phyloP scores from a whole-genome alignment of 371 early-diverging fungal genomes.

The Capillidium heterosporum region DNA sequence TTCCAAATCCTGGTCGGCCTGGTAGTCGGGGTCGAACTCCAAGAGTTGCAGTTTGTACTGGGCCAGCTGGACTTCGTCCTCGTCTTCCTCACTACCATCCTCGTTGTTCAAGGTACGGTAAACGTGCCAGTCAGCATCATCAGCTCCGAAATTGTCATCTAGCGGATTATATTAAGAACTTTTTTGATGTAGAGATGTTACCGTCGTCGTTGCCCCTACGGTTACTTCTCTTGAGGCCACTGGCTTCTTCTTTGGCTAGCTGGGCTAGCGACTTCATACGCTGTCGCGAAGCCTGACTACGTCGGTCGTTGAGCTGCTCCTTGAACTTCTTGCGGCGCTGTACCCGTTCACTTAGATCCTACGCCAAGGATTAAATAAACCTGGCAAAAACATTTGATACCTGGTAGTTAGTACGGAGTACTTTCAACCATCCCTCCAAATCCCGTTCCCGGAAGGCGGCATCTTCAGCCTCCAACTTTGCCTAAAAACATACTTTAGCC shows the following conservation, averaged over 20 bases:
- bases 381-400: slow-evolving; percentile 6
- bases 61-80: slow-evolving; percentile 36
- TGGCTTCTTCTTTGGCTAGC: slow-evolving; percentile 41
- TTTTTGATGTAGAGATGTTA: slow-evolving; percentile 12
- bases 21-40: slow-evolving; percentile 52
- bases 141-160: slow-evolving; percentile 84
- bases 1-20: slow-evolving; percentile 22
- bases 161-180: neutral
- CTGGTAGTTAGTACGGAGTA: slow-evolving; percentile 38
- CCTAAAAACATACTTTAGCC: slow-evolving; percentile 13
- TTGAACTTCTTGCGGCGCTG: slow-evolving; percentile 38
- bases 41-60: slow-evolving; percentile 49
- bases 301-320: slow-evolving; percentile 61
- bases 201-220: slow-evolving; percentile 34
- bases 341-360: slow-evolving; percentile 37
- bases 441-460: slow-evolving; percentile 46
- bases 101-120: slow-evolving; percentile 64
- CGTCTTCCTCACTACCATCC: slow-evolving; percentile 72
- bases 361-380: neutral
- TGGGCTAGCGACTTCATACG: slow-evolving; percentile 73
- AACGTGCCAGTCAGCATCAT: slow-evolving; percentile 82
- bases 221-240: slow-evolving; percentile 14
- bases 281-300: slow-evolving; percentile 65
- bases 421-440: slow-evolving; percentile 53
- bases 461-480: slow-evolving; percentile 42